These are phyloP conservation scores for Hypoxylon perforatum DNA, from an alignment of 495 filamentous ascomycete species.

Conservation along the genomic window DNA sequence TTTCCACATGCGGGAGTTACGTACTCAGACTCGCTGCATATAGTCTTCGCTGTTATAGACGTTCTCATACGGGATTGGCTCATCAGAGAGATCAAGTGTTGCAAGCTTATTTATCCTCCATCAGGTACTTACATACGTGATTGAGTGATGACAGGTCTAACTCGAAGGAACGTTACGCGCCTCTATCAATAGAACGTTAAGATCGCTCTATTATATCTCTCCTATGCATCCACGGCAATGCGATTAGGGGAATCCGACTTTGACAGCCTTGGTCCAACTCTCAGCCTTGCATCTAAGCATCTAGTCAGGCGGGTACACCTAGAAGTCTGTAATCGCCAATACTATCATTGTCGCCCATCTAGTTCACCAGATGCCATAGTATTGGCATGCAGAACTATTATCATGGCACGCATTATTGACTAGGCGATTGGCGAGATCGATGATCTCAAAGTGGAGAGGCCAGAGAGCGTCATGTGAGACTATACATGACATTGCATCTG, in stretches of 20 bases:
- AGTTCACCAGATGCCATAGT: too few relatives aligned
- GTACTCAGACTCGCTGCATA: constrained; percentile 13
- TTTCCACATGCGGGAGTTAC: constrained; percentile 25
- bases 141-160: constrained; percentile 30
- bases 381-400: too few relatives aligned
- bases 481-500: too few relatives aligned
- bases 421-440: too few relatives aligned
- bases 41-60: constrained; percentile 19
- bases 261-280: not conserved
- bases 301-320: not conserved
- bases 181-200: constrained; percentile 5
- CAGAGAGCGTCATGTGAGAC: too few relatives aligned
- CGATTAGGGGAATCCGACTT: constrained; percentile 12
- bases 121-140: not conserved
- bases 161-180: constrained; percentile 42
- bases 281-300: constrained; percentile 9
- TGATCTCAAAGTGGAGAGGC: too few relatives aligned
- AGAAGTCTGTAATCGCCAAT: too few relatives aligned
- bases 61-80: constrained; percentile 22
- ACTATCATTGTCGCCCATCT: too few relatives aligned
- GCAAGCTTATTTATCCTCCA: constrained; percentile 18
- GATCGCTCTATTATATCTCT: constrained; percentile 2
- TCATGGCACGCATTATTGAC: too few relatives aligned
- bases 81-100: constrained; percentile 24
- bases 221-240: not conserved